Evolutionary conservation across 2,329 filamentous ascomycete genomes (phyloP), one percentile per base, ranked within the genome.

Genomic region (Setomelanomma holmii): DNA sequence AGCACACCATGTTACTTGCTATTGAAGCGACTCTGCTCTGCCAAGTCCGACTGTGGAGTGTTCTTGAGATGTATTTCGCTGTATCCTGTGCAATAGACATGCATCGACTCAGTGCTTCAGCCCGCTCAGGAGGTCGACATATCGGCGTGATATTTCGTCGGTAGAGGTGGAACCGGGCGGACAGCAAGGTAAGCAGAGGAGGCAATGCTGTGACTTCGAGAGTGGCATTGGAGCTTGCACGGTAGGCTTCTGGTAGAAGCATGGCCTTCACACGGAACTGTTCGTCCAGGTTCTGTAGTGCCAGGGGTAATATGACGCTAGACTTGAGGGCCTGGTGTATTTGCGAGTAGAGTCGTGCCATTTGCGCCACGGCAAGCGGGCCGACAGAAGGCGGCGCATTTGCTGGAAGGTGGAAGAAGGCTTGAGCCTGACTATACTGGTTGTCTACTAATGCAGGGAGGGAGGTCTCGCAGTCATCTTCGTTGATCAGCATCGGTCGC

Each of bases 381-480:
- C 88, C 89, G 87, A 5, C 88, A 86, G 56, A 63, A 35, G 88
- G 79, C 3, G 84, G 59, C 4, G 72, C 63, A 17, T 66, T 72
- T 2, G 70, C 59, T 5, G 72, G 72, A 16, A 75, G 72, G 19
- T 75, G 72, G 20, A 75, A 63, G 38, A 79, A 72, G n/a, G 76
- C 77, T 47, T 70, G 87, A 74, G 63, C 67, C 50, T 84, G 82
- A 40, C 92, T 86, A 67, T 86, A 88, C 63, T 91, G 87, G 64
- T 97, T 93, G 71, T 96, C 91, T 20, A 92, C 84, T 1, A 89
- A 84, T 20, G 87, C 88, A 0, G 93, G 93, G 21, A 96, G 83
- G 19, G 85, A 81, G 5, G 93, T 87, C 61, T 97, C 91, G 78
- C 91, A 96, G 73, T 98, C 93, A 24, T 86, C 83, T 64, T 98